Evolutionary conservation across 2,329 filamentous ascomycete species (phyloP), one percentile per base, ranked within the genome.

Genomic region (Hypoxylon sp.): DNA sequence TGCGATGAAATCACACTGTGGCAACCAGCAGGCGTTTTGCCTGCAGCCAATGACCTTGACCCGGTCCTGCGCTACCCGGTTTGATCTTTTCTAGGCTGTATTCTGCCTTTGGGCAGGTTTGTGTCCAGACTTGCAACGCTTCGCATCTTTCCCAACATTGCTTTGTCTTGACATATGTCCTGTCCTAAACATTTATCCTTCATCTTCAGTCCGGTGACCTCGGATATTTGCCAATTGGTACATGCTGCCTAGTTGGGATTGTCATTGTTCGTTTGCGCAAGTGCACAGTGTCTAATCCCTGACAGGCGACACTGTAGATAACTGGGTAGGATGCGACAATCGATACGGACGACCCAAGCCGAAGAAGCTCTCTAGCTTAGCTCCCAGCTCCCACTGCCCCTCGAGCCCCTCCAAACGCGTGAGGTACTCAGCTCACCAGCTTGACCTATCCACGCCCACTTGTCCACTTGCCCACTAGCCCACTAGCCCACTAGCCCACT

Each of bases 1-100:
- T 50, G 24, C 24, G 30, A 61, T 65, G 65, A 63, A 63, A 65
- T 68, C 59, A 68, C 65, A 68, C 65, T 68, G 62, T 65, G 59
- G 59, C 56, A 56, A 68, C 48, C 44, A 20, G 20, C 56, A 59
- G 56, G 49, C 53, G 62, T 65, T 61, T 63, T 63, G 56, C 53
- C 53, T 65, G 54, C 24, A 15, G 6, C 15, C 22, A 28, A 44
- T 34, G 46, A 61, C 19, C 34, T 26, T 17, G 11, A 37, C 52
- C 58, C 37, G 52, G 43, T 41, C 56, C 34, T 43, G 58, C 44
- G 19, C 30, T 39, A 65, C 62, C 62, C 57, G 56, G 53, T 54
- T 56, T 60, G 43, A 53, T 19, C 3, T 61, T 58, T 58, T 55
- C 44, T 62, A 58, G 50, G 55, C 51, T 48, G 50, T 61, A 54